Base-by-base conservation (phyloP, 2,329 filamentous ascomycete genomes). In the Colletotrichum orbiculare region DNA sequence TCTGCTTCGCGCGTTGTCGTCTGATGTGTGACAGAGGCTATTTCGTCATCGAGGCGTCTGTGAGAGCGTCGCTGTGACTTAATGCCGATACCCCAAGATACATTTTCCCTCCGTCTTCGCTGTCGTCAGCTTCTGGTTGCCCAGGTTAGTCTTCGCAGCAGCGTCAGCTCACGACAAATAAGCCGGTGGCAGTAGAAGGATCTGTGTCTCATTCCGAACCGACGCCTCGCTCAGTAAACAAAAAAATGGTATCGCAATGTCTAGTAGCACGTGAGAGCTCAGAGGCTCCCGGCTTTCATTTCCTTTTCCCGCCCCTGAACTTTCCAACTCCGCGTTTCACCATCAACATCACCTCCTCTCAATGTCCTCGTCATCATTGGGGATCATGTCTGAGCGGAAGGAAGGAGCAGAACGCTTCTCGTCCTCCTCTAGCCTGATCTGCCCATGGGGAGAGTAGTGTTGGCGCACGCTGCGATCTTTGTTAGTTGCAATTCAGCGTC, bases 231-330 rank as follows among this genome's bases (percentile, higher is more conserved):
- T 65, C 41, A 39, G 10, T 47, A 56, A 11, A 7, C 25, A 54
- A 39, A 60, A 47, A 61, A 39, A 46, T 65, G 62, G 62, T 65
- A 65, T 65, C 62, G 52, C 52, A 48, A 48, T 53, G 37, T 56
- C 52, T 48, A 56, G 37, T 52, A 41, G 37, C 62, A 65, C 57
- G 53, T 62, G 56, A 65, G 53, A 38, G 38, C 25, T 38, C n/a
- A 33, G n/a, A 47, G 39, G 39, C 52, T 17, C 33, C 33, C 42
- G 12, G 2, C n/a, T 43, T 42, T 45, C 35, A 11, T 46, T 13
- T 47, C 45, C 8, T 63, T 45, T 25, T n/a, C 11, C n/a, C 25
- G 8, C 41, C 25, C 38, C 6, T 17, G 37, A 34, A 13, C 8
- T 34, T 35, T 38, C 5, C 37, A 35, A 8, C 33, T 39, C n/a